These are phyloP conservation scores for Trametes cinnabarina DNA, from an alignment of 768 basidiomycete species.

Conservation along the genomic window DNA sequence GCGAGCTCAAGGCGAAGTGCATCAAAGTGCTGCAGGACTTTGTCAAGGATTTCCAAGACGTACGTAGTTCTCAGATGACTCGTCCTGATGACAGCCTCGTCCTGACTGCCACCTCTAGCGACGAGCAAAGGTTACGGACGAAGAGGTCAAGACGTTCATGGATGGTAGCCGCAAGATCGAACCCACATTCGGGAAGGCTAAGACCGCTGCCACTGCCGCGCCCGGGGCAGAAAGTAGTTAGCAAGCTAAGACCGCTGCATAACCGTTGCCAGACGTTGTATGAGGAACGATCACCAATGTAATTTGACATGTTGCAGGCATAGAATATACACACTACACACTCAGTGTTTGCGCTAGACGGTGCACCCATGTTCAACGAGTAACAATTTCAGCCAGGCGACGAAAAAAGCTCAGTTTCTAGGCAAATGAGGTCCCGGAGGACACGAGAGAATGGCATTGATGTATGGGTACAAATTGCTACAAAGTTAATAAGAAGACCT, in stretches of 20 bases:
- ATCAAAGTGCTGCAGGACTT: conserved; percentile 81
- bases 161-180: conserved; percentile 75
- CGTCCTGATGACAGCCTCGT: neutral
- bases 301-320: conserved; percentile 16
- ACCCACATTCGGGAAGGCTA: conserved; percentile 44
- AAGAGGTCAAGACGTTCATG: conserved; percentile 75
- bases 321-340: conserved; percentile 1
- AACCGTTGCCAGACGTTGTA: neutral
- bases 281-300: neutral
- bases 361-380: no score
- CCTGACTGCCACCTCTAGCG: conserved; percentile 45
- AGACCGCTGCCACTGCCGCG: no score
- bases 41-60: conserved; percentile 84
- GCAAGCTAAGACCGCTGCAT: neutral
- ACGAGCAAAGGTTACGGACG: conserved; percentile 77
- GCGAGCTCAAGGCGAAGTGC: conserved; percentile 86
- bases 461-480: conserved; percentile 21
- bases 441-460: conserved; percentile 14
- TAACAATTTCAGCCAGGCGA: no score
- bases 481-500: conserved; percentile 10
- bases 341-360: no score
- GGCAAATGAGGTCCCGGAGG: neutral
- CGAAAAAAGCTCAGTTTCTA: no score
- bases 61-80: conserved; percentile 28
- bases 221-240: neutral